Percentiles rank a stretch among this genome's conserved stretches.
Conservation (phyloP, 116 monocot species). For the Papilionanthe hybrid region DNA sequence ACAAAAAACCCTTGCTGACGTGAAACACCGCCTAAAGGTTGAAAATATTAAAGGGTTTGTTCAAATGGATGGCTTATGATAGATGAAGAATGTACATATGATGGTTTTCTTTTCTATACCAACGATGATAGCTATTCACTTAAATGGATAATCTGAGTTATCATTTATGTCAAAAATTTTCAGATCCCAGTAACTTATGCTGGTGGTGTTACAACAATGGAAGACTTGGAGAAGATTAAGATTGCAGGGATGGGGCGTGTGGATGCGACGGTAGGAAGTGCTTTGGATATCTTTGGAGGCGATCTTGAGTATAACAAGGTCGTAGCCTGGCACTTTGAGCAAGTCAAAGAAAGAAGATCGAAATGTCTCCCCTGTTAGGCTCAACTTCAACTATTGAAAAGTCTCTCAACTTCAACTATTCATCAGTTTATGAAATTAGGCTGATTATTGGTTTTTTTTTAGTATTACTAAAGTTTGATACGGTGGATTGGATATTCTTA, state of each 20-base stretch:
- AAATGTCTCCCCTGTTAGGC: no score
- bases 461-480: neutral
- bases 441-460: neutral
- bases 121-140: no score
- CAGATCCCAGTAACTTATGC: conserved; percentile 96
- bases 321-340: conserved; percentile 79
- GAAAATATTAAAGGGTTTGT: no score
- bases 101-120: no score
- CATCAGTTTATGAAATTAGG: neutral
- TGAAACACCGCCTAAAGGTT: no score
- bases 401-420: neutral
- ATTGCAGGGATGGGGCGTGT: conserved; percentile 59
- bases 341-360: conserved; percentile 12
- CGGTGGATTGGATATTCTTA: neutral
- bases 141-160: no score
- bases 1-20: no score
- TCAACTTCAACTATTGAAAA: neutral
- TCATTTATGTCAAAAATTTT: conserved; percentile 2
- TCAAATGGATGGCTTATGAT: no score
- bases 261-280: conserved; percentile 78
- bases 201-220: conserved; percentile 77
- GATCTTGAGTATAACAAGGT: conserved; percentile 69
- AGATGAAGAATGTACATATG: no score
- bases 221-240: conserved; percentile 79
- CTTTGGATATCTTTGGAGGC: conserved; percentile 92